Base-by-base conservation (phyloP, 768 basidiomycete species). In the Boletus coccyginus region DNA sequence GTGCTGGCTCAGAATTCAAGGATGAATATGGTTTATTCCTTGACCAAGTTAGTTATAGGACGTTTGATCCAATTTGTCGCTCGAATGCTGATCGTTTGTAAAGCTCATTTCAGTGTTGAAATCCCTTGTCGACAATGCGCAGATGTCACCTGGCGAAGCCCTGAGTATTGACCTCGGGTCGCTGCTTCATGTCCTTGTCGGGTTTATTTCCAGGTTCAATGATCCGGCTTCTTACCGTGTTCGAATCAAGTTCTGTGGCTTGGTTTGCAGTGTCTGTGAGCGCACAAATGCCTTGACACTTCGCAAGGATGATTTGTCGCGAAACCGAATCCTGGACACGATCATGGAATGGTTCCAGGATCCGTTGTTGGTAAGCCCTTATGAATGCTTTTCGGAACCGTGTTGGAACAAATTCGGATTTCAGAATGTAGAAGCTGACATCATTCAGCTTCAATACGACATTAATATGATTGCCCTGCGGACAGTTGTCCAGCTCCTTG, bases 291-390 rank as follows among this genome's bases (percentile, higher is more conserved):
- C 78, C 8, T 68, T 92, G 21, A 78, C 79, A 24, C 68, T 88
- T 60, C 85, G 85, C 16, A 90, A 86, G 68, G 88, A 90, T 62
- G 83, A 77, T 57, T 70, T 73, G 52, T 77, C 83, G 14, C 83
- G 91, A 13, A 88, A 91, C 67, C 77, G 78, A 38, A 81, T 93
- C 39, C 76, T 93, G 27, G 90, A 94, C 56, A 79, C 82, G 33
- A 74, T 95, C n/a, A 76, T 87, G 66, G 85, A 88, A 43, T 96
- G 93, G 93, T 83, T 90, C 41, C 78, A 81, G 58, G 79, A 82
- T 50, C 75, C 80, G 9, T 55, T 74, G 16, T 61, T 66, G 55
- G 90, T 89, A 50, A 52, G 84, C 71, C 50, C 24, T 36, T 32
- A 1, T 14, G 19, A 43, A 41, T 48, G 44, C 52, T 41, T 52